phyloP scores from a whole-genome alignment of 2,329 filamentous ascomycete species.

The Cladosporium sp. region DNA sequence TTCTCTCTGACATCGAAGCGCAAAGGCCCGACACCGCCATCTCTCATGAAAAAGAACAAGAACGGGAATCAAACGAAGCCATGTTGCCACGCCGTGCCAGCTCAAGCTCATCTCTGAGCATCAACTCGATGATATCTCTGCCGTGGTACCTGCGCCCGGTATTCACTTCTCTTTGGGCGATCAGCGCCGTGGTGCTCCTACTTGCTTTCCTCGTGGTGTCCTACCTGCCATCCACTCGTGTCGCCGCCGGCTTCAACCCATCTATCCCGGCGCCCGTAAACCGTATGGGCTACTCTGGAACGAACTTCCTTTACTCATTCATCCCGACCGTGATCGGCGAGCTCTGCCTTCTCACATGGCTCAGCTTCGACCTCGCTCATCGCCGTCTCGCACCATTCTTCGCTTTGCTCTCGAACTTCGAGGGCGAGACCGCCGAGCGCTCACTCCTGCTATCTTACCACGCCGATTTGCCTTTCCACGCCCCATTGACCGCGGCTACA shows the following conservation, averaged over 20 bases:
- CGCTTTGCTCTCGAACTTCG: constrained; percentile 50
- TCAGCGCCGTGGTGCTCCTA: constrained; percentile 63
- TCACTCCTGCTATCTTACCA: constrained; percentile 72
- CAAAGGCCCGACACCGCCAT: constrained; percentile 26
- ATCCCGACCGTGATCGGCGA: constrained; percentile 69
- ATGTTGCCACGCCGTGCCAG: constrained; percentile 31
- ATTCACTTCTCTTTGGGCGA: constrained; percentile 66
- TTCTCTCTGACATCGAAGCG: constrained; percentile 36
- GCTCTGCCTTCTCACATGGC: constrained; percentile 66
- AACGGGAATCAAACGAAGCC: constrained; percentile 51
- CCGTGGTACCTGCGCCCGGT: constrained; percentile 74
- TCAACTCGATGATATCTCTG: constrained; percentile 38
- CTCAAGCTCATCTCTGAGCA: constrained; percentile 15
- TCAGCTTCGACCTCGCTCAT: constrained; percentile 66
- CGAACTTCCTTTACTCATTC: constrained; percentile 86
- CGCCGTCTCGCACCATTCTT: constrained; percentile 71
- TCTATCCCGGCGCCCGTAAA: constrained; percentile 55
- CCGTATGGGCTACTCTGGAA: constrained; percentile 70
- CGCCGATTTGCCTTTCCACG: constrained; percentile 64
- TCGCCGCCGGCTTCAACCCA: constrained; percentile 72
- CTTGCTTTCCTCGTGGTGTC: constrained; percentile 74
- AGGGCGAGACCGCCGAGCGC: constrained; percentile 62
- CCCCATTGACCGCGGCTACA: constrained; percentile 58
- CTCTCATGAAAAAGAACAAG: constrained; percentile 52
- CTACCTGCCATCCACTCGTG: constrained; percentile 66